Evolutionary conservation across 768 basidiomycete genomes (phyloP), one percentile per base, ranked within the genome.

Genomic region (Suillus lakei): DNA sequence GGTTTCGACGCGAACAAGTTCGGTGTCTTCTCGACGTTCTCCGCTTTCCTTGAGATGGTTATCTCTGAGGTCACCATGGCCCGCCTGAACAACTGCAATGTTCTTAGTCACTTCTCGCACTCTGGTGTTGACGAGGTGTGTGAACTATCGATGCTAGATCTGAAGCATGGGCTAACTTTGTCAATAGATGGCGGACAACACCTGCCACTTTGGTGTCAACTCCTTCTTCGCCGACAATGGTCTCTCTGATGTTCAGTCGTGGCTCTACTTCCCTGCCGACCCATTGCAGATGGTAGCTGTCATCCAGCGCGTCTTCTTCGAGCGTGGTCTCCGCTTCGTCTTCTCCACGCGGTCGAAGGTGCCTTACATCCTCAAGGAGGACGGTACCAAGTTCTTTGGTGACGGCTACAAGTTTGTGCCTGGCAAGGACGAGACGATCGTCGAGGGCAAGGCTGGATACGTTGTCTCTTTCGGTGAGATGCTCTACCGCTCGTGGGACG

Each of bases 311-410:
- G 91, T 95, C 34, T 94, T 96, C 83, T 95, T 94, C 78, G 85
- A 93, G 66, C 86, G 85, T 48, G 93, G 94, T 26, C 50, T 95
- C 15, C 90, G 94, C 64, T 95, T 95, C 77, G 80, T 96, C 71
- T 95, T 95, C 80, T 95, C 92, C 6, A 95, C 94, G 5, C 91
- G 94, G 48, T 87, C 94, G 38, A 96, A 96, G 78, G 91, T 95
- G 4, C 94, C 94, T 32, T 94, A 87, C 79, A 90, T 96, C 74
- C 86, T 95, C 67, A 86, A 90, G 72, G 88, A 88, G 71, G 88
- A 94, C 70, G 89, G 92, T 13, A 77, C 84, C 70, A 85, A 80
- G 64, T 88, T 84, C 81, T 94, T 88, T 72, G 90, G 83, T 28
- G 86, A 83, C 28, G 82, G 83, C 68, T 96, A 96, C 78, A 77